These are phyloP conservation scores for Prototheca wickerhamii DNA, from an alignment of 163 green algal genomes.

Conservation along the genomic window DNA sequence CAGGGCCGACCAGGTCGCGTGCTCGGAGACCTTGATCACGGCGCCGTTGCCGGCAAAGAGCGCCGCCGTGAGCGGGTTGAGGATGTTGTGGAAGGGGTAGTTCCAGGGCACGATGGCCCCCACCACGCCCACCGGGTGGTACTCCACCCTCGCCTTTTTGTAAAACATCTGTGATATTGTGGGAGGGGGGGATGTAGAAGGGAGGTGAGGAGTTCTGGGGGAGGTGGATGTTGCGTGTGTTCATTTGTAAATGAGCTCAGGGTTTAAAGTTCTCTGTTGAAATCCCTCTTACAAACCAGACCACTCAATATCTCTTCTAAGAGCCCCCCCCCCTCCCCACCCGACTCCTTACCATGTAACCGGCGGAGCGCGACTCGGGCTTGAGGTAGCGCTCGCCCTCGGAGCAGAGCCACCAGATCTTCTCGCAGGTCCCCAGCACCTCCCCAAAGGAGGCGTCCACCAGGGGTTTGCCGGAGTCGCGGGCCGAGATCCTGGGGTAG, in stretches of 20 bases:
- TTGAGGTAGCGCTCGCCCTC: slow-evolving; percentile 75
- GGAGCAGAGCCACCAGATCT: slow-evolving; percentile 86
- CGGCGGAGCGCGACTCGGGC: slow-evolving; percentile 64
- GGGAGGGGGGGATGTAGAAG: not conserved
- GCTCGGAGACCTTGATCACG: slow-evolving; percentile 94
- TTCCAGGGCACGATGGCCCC: slow-evolving; percentile 98
- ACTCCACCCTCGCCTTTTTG: slow-evolving; percentile 89
- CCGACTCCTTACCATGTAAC: slow-evolving; percentile 57
- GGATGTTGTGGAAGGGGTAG: slow-evolving; percentile 98
- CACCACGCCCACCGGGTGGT: slow-evolving; percentile 84
- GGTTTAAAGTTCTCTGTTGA: too few relatives aligned
- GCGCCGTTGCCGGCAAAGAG: slow-evolving; percentile 89
- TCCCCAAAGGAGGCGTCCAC: slow-evolving; percentile 95
- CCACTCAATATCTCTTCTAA: too few relatives aligned
- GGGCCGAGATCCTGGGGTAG: slow-evolving; percentile 63
- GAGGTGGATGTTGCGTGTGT: too few relatives aligned
- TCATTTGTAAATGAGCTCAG: too few relatives aligned
- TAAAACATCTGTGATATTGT: slow-evolving; percentile 75
- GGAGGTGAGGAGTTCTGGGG: not conserved
- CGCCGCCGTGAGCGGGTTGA: slow-evolving; percentile 91
- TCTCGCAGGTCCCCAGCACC: slow-evolving; percentile 93
- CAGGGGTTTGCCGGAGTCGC: slow-evolving; percentile 90
- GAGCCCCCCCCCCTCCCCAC: too few relatives aligned
- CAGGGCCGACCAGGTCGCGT: slow-evolving; percentile 74
- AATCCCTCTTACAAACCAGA: too few relatives aligned